Percentiles rank a stretch among this genome's conserved stretches.
phyloP scores from a whole-genome alignment of 495 filamentous ascomycete genomes.

The Hamigera avellanea region DNA sequence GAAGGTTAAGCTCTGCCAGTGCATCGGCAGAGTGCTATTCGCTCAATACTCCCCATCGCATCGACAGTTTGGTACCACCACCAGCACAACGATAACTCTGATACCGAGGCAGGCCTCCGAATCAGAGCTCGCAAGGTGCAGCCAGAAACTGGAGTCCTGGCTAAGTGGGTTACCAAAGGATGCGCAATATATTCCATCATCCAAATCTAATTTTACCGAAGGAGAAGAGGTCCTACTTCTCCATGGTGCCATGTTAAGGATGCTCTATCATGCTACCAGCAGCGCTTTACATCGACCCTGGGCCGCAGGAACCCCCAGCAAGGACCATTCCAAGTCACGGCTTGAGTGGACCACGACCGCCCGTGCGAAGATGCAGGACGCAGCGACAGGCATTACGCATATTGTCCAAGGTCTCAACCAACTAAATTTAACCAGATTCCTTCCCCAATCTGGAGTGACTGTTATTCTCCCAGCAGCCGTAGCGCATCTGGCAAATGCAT shows the following conservation, averaged over 20 bases:
- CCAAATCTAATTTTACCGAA: slow-evolving; percentile 21
- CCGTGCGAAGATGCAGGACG: slow-evolving; percentile 59
- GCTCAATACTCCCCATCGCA: slow-evolving; percentile 64
- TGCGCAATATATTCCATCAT: slow-evolving; percentile 27
- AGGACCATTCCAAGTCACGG: slow-evolving; percentile 29
- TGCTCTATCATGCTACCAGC: slow-evolving; percentile 77
- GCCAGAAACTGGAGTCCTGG: slow-evolving; percentile 52
- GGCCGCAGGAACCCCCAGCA: slow-evolving; percentile 44
- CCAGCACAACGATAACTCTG: slow-evolving; percentile 61
- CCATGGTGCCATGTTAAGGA: slow-evolving; percentile 66
- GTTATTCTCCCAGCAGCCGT: slow-evolving; percentile 80
- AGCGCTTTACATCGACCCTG: slow-evolving; percentile 78
- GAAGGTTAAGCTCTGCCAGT: slow-evolving; percentile 73
- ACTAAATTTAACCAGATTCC: slow-evolving; percentile 56
- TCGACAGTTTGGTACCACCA: slow-evolving; percentile 53
- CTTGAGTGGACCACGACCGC: slow-evolving; percentile 37
- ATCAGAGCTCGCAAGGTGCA: slow-evolving; percentile 59
- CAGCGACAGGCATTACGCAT: slow-evolving; percentile 63
- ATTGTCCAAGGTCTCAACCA: slow-evolving; percentile 61
- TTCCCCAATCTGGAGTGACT: slow-evolving; percentile 77
- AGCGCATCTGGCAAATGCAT: slow-evolving; percentile 76
- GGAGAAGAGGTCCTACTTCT: slow-evolving; percentile 50
- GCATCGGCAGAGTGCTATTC: slow-evolving; percentile 67
- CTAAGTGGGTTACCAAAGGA: slow-evolving; percentile 45
- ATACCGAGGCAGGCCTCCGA: slow-evolving; percentile 62